Evolutionary conservation across 805 yeast species (phyloP).

Genomic region (Pichia paraexigua): DNA sequence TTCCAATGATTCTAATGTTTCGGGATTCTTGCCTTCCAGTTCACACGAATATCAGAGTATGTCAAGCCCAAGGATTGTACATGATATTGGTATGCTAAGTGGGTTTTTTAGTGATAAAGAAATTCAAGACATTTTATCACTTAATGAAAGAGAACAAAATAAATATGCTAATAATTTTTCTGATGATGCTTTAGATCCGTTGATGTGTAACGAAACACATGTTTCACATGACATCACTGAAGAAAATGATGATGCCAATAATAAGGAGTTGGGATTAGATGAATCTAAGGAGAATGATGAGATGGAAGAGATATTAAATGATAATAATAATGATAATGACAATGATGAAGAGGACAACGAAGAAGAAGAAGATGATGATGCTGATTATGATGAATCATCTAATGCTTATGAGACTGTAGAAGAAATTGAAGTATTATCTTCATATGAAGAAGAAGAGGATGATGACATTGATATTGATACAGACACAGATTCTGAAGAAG

Average conservation of each 20-base stretch:
- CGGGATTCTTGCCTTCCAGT: not conserved
- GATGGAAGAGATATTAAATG: not conserved
- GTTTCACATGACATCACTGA: not conserved
- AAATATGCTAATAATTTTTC: too few species aligned
- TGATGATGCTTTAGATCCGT: not conserved
- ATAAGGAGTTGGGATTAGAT: not conserved
- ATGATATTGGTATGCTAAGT: not conserved
- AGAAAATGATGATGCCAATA: not conserved
- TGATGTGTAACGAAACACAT: not conserved
- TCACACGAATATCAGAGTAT: not conserved
- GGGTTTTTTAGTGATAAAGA: not conserved
- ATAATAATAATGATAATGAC: not conserved
- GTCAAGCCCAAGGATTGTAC: not conserved
- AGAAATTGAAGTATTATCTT: not conserved
- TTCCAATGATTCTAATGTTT: not conserved
- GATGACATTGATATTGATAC: not conserved
- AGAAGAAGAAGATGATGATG: not conserved
- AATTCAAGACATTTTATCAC: not conserved
- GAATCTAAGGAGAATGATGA: not conserved
- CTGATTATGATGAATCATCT: not conserved
- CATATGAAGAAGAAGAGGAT: not conserved
- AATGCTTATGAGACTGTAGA: constrained; percentile 1
- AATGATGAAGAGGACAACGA: not conserved
- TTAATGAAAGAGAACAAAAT: not conserved
- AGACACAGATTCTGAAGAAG: not conserved